phyloP scores from a whole-genome alignment of 2,329 filamentous ascomycete genomes.

The Fusarium veterinarium region DNA sequence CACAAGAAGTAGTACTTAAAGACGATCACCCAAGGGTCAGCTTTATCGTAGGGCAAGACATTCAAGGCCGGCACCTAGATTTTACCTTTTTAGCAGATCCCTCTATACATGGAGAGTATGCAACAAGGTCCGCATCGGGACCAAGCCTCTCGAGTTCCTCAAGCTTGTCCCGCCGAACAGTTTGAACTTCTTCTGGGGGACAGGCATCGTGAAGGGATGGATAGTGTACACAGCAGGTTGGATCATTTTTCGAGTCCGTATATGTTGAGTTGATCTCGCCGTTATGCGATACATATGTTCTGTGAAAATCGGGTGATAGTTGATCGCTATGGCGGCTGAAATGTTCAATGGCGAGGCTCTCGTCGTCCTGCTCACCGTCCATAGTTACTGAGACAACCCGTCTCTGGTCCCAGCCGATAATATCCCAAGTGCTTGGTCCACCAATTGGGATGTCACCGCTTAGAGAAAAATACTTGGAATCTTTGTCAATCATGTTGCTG shows the following conservation, averaged over 20 bases:
- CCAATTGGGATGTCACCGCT: slow-evolving; percentile 21
- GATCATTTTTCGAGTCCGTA: slow-evolving; percentile 42
- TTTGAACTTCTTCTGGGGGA: slow-evolving; percentile 33
- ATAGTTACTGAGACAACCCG: slow-evolving; percentile 45
- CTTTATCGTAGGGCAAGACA: background rate
- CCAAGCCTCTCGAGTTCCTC: slow-evolving; percentile 45
- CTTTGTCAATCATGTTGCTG: background rate
- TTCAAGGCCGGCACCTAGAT: background rate
- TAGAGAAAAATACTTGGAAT: background rate
- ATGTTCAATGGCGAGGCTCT: slow-evolving; percentile 40
- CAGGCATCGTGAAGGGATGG: slow-evolving; percentile 36
- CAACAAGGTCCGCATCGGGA: slow-evolving; percentile 44
- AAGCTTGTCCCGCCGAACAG: slow-evolving; percentile 37
- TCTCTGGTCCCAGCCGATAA: slow-evolving; percentile 46
- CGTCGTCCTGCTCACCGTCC: slow-evolving; percentile 45
- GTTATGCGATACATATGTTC: slow-evolving; percentile 37
- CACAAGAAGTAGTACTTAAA: slow-evolving; percentile 51
- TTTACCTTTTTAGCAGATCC: background rate
- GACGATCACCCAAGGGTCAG: slow-evolving; percentile 18
- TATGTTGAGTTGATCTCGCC: slow-evolving; percentile 41
- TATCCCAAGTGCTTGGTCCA: slow-evolving; percentile 45
- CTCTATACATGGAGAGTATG: accelerated
- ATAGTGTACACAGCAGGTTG: slow-evolving; percentile 44
- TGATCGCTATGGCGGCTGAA: slow-evolving; percentile 30
- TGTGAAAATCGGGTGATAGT: slow-evolving; percentile 28